Base-by-base conservation (phyloP, 257 asterid species). In the Przewalskia tangutica region DNA sequence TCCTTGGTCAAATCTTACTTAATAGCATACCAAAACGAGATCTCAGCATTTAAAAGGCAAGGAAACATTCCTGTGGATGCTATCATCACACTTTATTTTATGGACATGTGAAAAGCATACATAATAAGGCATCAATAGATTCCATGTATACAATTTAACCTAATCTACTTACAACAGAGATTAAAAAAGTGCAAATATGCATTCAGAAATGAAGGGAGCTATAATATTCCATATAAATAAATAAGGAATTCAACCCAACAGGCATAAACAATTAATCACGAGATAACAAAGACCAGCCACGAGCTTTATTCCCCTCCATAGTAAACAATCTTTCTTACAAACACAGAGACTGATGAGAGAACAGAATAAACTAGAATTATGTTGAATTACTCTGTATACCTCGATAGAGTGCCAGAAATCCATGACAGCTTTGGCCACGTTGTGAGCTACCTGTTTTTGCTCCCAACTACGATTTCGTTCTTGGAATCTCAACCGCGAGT, bases 361-460 rank as follows among this genome's bases (percentile, higher is more conserved):
- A 73, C 12, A 73, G 32, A 27, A 27, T 27, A 27, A 27, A 27
- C 32, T 27, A 27, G 32, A 27, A 27, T 27, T 27, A 2, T 27
- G 32, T 27, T 27, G 32, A 27, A 27, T 27, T 27, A 27, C 32
- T 1, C 32, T 27, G 32, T 27, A 73, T 88, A 92, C 98, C 97
- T 91, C 91, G 59, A 89, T 89, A 40, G 91, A 90, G 78, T 83
- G 89, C 98, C 99, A 96, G 91, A 94, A 96, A 83, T 89, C 94
- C 90, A 83, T 88, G 87, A 93, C 91, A 86, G 89, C 88, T 85
- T 86, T 91, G 54, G 96, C 97, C 90, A 96, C 82, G 83, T 86
- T 85, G 60, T 85, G 89, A 79, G 98, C 94, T 81, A 90, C 87
- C 79, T 36, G 86, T 91, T 87, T 94, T 38, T 86, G 92, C 82